These are phyloP conservation scores for Cucurbita ficifolia DNA, from an alignment of 306 rosid species.

Conservation along the genomic window DNA sequence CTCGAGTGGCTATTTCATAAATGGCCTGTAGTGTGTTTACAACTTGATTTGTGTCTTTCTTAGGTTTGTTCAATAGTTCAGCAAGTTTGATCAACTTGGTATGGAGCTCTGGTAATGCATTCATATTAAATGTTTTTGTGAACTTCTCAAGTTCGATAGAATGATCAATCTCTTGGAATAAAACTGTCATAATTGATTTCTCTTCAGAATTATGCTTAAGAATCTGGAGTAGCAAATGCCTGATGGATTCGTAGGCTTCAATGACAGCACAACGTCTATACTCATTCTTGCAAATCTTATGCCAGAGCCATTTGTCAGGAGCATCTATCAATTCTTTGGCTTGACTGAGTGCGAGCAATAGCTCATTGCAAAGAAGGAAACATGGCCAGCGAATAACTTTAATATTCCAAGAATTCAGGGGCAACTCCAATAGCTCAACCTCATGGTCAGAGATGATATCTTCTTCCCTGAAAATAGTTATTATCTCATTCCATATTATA, in stretches of 20 bases:
- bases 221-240: slow-evolving; percentile 54
- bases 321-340: slow-evolving; percentile 77
- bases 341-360: slow-evolving; percentile 84
- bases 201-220: slow-evolving; percentile 55
- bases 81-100: slow-evolving; percentile 58
- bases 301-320: slow-evolving; percentile 64
- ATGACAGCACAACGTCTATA: slow-evolving; percentile 83
- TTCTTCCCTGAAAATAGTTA: slow-evolving; percentile 81
- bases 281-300: slow-evolving; percentile 77
- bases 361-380: slow-evolving; percentile 90
- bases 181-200: slow-evolving; percentile 67
- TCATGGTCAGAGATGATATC: slow-evolving; percentile 81
- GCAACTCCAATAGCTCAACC: slow-evolving; percentile 76
- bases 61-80: slow-evolving; percentile 48
- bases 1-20: slow-evolving; percentile 69
- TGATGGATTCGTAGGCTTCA: slow-evolving; percentile 70
- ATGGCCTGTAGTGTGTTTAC: slow-evolving; percentile 84
- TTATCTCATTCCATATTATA: slow-evolving; percentile 90
- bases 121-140: slow-evolving; percentile 57
- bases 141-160: slow-evolving; percentile 65
- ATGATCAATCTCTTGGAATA: slow-evolving; percentile 82
- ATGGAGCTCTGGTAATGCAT: slow-evolving; percentile 73
- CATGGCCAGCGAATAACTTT: slow-evolving; percentile 94
- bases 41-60: slow-evolving; percentile 43
- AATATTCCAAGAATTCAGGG: slow-evolving; percentile 79